Percentiles rank a stretch among this genome's conserved stretches.
phyloP scores from a whole-genome alignment of 2,329 filamentous ascomycete species.

The Alternaria atra region DNA sequence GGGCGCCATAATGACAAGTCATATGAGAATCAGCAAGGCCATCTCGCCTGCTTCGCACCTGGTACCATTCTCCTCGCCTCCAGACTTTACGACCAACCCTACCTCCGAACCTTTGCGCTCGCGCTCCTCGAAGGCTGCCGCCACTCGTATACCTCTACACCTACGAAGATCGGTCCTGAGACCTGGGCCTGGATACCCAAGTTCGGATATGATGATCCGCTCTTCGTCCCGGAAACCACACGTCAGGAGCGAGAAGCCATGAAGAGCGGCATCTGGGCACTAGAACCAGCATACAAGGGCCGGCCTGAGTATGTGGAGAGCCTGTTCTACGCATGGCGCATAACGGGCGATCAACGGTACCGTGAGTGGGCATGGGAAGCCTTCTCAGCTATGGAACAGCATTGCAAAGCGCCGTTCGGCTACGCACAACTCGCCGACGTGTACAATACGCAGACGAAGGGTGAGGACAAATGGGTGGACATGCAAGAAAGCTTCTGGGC shows the following conservation, averaged over 20 bases:
- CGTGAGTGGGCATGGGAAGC: slow-evolving; percentile 56
- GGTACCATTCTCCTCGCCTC: slow-evolving; percentile 53
- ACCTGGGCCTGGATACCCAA: slow-evolving; percentile 52
- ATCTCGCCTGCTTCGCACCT: slow-evolving; percentile 53
- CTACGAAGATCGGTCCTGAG: slow-evolving; percentile 52
- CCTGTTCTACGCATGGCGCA: slow-evolving; percentile 54
- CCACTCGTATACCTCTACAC: slow-evolving; percentile 49
- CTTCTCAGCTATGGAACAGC: slow-evolving; percentile 47
- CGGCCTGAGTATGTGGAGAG: slow-evolving; percentile 53
- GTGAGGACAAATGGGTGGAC: slow-evolving; percentile 45
- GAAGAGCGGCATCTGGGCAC: slow-evolving; percentile 46
- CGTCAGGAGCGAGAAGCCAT: slow-evolving; percentile 42
- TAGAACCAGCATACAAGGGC: slow-evolving; percentile 44
- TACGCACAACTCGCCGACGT: slow-evolving; percentile 52
- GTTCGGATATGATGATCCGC: slow-evolving; percentile 43
- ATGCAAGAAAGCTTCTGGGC: slow-evolving; percentile 53
- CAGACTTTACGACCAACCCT: slow-evolving; percentile 40
- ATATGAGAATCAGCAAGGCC: slow-evolving; percentile 52
- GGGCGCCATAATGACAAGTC: slow-evolving; percentile 44
- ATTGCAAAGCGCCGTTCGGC: slow-evolving; percentile 52
- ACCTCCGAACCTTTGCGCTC: slow-evolving; percentile 49
- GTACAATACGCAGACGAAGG: slow-evolving; percentile 28
- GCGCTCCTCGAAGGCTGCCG: slow-evolving; percentile 54
- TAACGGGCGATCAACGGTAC: slow-evolving; percentile 52
- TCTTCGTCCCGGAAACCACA: slow-evolving; percentile 38